These are phyloP conservation scores for Astrothelium macrocarpum DNA, from an alignment of 495 filamentous ascomycete species.

Conservation along the genomic window DNA sequence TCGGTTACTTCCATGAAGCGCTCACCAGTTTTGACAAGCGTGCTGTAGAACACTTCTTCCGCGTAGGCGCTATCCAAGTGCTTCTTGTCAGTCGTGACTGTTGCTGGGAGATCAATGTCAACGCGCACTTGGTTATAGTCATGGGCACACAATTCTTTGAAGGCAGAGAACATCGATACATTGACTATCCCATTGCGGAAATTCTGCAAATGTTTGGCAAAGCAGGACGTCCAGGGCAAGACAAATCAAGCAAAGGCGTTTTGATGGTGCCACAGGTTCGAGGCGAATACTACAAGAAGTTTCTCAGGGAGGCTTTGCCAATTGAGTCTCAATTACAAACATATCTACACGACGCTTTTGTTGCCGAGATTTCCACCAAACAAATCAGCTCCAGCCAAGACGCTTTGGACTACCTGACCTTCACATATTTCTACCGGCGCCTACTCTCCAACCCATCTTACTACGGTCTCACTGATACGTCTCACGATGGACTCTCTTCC, in stretches of 20 bases:
- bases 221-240: slow-evolving; percentile 65
- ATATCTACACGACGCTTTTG: slow-evolving; percentile 91
- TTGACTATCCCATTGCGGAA: slow-evolving; percentile 92
- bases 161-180: slow-evolving; percentile 91
- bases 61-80: slow-evolving; percentile 85
- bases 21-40: slow-evolving; percentile 79
- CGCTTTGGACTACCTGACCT: slow-evolving; percentile 95
- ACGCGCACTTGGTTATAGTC: slow-evolving; percentile 81
- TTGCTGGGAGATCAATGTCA: slow-evolving; percentile 89
- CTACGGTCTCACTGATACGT: slow-evolving; percentile 81
- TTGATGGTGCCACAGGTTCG: slow-evolving; percentile 91
- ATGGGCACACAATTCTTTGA: slow-evolving; percentile 99
- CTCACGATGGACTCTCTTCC: slow-evolving; percentile 85
- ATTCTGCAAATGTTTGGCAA: slow-evolving; percentile 99
- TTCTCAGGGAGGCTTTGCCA: slow-evolving; percentile 90
- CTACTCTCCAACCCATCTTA: slow-evolving; percentile 96
- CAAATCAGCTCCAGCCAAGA: slow-evolving; percentile 92
- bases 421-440: slow-evolving; percentile 96
- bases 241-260: slow-evolving; percentile 78
- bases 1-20: slow-evolving; percentile 96
- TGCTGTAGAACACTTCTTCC: slow-evolving; percentile 86
- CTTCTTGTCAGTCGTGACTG: slow-evolving; percentile 88
- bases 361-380: slow-evolving; percentile 89
- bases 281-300: slow-evolving; percentile 97
- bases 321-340: slow-evolving; percentile 89